Conservation (phyloP, 148 eudicot species). For the Rhododendron griersonianum region DNA sequence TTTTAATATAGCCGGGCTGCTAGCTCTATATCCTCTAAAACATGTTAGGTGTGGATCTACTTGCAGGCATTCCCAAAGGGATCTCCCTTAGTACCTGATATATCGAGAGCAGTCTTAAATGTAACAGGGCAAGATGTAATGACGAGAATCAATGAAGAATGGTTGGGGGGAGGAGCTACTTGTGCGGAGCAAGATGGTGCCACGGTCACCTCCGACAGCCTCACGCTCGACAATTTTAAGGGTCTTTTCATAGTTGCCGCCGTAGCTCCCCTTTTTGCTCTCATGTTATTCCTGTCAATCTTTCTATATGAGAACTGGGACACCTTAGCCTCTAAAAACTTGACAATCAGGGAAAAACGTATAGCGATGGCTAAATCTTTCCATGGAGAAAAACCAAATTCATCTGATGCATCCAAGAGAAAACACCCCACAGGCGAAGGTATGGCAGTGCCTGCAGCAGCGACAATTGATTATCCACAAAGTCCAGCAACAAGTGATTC, state of each 20-base stretch:
- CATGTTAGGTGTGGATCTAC: background rate
- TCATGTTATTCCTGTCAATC: conserved; percentile 14
- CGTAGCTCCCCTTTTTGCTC: conserved; percentile 22
- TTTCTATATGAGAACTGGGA: conserved; percentile 23
- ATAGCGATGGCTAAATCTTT: conserved; percentile 12
- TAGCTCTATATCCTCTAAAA: background rate
- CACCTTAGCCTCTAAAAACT: conserved; percentile 13
- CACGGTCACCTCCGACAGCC: conserved; percentile 18
- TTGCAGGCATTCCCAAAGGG: conserved; percentile 33
- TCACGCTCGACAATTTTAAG: conserved; percentile 27
- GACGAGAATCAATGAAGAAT: conserved; percentile 27
- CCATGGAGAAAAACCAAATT: conserved; percentile 16
- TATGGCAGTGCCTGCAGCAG: background rate
- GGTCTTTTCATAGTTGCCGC: conserved; percentile 42
- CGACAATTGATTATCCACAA: background rate
- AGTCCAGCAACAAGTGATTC: conserved; percentile 17
- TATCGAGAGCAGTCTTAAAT: conserved; percentile 41
- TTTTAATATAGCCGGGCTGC: background rate
- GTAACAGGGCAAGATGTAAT: conserved; percentile 43
- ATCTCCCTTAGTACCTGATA: conserved; percentile 42
- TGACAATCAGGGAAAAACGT: conserved; percentile 15
- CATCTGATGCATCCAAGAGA: conserved; percentile 7
- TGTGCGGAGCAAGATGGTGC: conserved; percentile 14
- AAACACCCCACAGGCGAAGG: background rate
- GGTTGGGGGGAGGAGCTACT: conserved; percentile 23